These are phyloP conservation scores for Penicillium sp. DNA, from an alignment of 2,329 filamentous ascomycete species.

Conservation along the genomic window DNA sequence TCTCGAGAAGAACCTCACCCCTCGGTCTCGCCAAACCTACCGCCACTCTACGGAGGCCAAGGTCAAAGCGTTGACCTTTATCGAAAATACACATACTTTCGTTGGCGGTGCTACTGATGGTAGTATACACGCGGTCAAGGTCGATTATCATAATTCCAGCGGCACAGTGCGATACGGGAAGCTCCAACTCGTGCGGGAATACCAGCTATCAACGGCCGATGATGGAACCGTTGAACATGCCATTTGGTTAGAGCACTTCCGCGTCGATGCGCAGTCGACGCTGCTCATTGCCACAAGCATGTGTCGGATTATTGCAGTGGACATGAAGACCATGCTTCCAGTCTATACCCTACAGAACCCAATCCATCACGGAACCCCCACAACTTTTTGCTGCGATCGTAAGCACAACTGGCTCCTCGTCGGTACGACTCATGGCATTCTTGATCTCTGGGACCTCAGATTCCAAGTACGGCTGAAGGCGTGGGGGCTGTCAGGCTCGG, in stretches of 20 bases:
- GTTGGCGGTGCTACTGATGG: conserved; percentile 89
- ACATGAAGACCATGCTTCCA: conserved; percentile 83
- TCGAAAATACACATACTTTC: conserved; percentile 93
- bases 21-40: conserved; percentile 85
- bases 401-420: conserved; percentile 89
- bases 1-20: conserved; percentile 87
- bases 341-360: conserved; percentile 84
- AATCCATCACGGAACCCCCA: conserved; percentile 87
- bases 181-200: conserved; percentile 75
- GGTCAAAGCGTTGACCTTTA: conserved; percentile 83
- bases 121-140: conserved; percentile 84
- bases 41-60: conserved; percentile 72
- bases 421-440: conserved; percentile 88
- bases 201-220: conserved; percentile 63
- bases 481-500: conserved; percentile 84
- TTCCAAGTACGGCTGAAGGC: conserved; percentile 86
- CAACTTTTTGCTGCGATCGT: conserved; percentile 85
- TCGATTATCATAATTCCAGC: conserved; percentile 67
- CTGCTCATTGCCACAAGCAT: conserved; percentile 85
- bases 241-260: conserved; percentile 92
- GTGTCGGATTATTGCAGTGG: conserved; percentile 81
- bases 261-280: conserved; percentile 78
- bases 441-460: conserved; percentile 96
- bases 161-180: conserved; percentile 76
- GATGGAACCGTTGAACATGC: conserved; percentile 68